Percentiles rank a stretch among this genome's conserved stretches.
These are phyloP conservation scores for Pinus taeda DNA, from an alignment of 75 land plant genomes.

Conservation along the genomic window DNA sequence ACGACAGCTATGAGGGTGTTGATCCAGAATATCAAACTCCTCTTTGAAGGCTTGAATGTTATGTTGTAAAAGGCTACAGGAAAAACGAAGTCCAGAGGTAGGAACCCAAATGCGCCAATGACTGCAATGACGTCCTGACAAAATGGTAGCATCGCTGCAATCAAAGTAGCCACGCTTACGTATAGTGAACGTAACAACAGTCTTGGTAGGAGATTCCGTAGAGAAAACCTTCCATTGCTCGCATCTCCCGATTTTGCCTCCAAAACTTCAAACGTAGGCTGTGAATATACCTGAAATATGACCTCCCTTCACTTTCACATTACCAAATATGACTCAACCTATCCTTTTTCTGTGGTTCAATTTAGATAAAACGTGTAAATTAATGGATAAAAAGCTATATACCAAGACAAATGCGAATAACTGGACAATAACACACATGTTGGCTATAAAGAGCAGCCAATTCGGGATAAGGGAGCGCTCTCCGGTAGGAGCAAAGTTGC, in stretches of 20 bases:
- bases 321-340: no score
- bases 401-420: slow-evolving; percentile 64
- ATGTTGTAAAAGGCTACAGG: slow-evolving; percentile 56
- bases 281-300: slow-evolving; percentile 61
- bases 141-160: slow-evolving; percentile 89
- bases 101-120: slow-evolving; percentile 75
- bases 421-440: slow-evolving; percentile 54
- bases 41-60: slow-evolving; percentile 50
- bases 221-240: slow-evolving; percentile 38
- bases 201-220: slow-evolving; percentile 60
- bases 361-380: no score
- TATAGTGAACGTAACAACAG: slow-evolving; percentile 35
- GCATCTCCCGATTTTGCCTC: slow-evolving; percentile 48
- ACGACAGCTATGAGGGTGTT: slow-evolving; percentile 39
- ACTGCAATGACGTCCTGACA: slow-evolving; percentile 78
- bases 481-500: slow-evolving; percentile 42
- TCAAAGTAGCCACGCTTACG: slow-evolving; percentile 32
- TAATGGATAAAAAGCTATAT: no score
- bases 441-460: slow-evolving; percentile 65
- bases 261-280: slow-evolving; percentile 71
- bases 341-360: no score
- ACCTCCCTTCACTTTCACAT: no score
- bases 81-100: slow-evolving; percentile 73
- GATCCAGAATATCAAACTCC: slow-evolving; percentile 37
- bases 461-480: slow-evolving; percentile 43